Conservation (phyloP, 108 stramenopile genomes). For the Cyclotella sp. region DNA sequence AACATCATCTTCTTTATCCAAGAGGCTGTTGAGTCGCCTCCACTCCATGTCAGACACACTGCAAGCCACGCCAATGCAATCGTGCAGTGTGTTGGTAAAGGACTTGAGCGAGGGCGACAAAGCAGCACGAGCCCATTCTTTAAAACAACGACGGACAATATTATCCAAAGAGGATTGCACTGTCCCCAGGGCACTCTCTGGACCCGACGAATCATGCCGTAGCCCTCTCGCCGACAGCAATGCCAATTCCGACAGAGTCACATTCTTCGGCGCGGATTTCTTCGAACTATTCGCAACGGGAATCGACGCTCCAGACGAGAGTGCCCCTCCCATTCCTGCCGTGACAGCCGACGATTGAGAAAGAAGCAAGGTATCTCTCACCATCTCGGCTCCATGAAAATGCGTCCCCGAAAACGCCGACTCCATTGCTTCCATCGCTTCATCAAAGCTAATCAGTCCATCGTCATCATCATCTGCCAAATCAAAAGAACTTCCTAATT, state of each 20-base stretch:
- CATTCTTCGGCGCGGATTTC: slow-evolving; percentile 60
- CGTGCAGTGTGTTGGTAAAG: slow-evolving; percentile 45
- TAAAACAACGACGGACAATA: slow-evolving; percentile 75
- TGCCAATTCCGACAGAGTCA: slow-evolving; percentile 84
- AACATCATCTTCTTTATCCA: slow-evolving; percentile 46
- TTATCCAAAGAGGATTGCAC: slow-evolving; percentile 81
- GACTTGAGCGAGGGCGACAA: slow-evolving; percentile 41
- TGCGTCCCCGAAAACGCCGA: slow-evolving; percentile 89
- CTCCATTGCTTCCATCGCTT: slow-evolving; percentile 91
- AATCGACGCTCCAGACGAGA: slow-evolving; percentile 5
- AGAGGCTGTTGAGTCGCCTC: slow-evolving; percentile 53
- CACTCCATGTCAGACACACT: slow-evolving; percentile 72
- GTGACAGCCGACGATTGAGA: slow-evolving; percentile 29
- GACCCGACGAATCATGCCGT: slow-evolving; percentile 73
- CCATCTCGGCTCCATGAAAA: slow-evolving; percentile 90
- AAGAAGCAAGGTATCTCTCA: slow-evolving; percentile 80
- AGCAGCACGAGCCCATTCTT: slow-evolving; percentile 75
- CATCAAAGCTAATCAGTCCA: slow-evolving; percentile 86
- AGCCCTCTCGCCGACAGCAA: slow-evolving; percentile 84
- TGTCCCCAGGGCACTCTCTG: slow-evolving; percentile 84
- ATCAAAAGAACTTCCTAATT: slow-evolving; percentile 84
- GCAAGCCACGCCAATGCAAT: slow-evolving; percentile 54
- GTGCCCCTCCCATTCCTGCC: slow-evolving; percentile 13
- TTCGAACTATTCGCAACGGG: slow-evolving; percentile 12
- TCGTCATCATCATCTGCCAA: slow-evolving; percentile 89